These are phyloP conservation scores for Lactarius pseudohatsudake DNA, from an alignment of 768 basidiomycete species.

Conservation along the genomic window DNA sequence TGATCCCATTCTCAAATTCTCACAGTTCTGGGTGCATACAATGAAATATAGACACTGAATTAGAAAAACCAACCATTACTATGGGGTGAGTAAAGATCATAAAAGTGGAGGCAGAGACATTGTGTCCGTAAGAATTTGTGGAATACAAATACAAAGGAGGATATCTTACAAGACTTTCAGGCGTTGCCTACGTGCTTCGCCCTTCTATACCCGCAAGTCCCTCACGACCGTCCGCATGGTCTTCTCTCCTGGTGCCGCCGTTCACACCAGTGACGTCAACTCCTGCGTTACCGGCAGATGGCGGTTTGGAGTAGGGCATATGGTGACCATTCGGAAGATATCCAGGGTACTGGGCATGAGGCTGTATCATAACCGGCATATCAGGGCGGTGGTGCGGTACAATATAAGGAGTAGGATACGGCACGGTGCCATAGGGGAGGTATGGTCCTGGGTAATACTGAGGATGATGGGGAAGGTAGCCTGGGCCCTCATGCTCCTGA, in stretches of 20 bases:
- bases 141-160: slow-evolving; percentile 22
- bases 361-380: slow-evolving; percentile 26
- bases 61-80: slow-evolving; percentile 11
- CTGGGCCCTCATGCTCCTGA: slow-evolving; percentile 37
- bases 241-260: slow-evolving; percentile 27
- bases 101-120: slow-evolving; percentile 5
- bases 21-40: slow-evolving; percentile 1
- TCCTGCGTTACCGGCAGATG: slow-evolving; percentile 37
- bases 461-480: slow-evolving; percentile 38
- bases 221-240: slow-evolving; percentile 25
- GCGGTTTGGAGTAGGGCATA: slow-evolving; percentile 42
- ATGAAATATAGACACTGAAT: slow-evolving; percentile 21
- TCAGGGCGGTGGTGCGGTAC: slow-evolving; percentile 41
- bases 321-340: slow-evolving; percentile 42
- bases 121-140: slow-evolving; percentile 10
- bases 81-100: slow-evolving; percentile 3
- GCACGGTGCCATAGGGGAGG: slow-evolving; percentile 47
- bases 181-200: slow-evolving; percentile 24
- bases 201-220: slow-evolving; percentile 26
- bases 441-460: slow-evolving; percentile 50
- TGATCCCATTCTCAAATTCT: slow-evolving; percentile 4
- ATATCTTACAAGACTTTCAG: slow-evolving; percentile 28
- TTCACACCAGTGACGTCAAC: slow-evolving; percentile 30
- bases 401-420: slow-evolving; percentile 49
- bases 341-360: slow-evolving; percentile 28